These are phyloP conservation scores for Cruciata laevipes DNA, from an alignment of 257 asterid species.

Conservation along the genomic window DNA sequence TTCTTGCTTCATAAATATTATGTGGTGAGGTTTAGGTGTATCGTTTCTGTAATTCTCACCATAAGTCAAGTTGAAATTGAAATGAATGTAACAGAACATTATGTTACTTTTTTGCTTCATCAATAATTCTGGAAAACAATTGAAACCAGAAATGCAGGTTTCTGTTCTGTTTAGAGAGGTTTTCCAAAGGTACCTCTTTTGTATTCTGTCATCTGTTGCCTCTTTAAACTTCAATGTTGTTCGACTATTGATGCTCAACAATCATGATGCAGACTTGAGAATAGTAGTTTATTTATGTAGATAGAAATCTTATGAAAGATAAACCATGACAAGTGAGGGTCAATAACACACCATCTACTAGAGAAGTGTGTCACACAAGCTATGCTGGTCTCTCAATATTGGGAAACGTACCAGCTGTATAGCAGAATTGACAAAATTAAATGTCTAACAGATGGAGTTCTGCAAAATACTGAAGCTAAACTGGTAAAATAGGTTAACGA, in stretches of 20 bases:
- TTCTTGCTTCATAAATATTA: background rate
- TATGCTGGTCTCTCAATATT: background rate
- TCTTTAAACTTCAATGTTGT: background rate
- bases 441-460: background rate
- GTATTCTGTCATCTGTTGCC: background rate
- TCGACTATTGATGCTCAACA: background rate
- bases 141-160: background rate
- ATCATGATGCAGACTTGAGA: background rate
- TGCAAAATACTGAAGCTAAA: background rate
- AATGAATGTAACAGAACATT: background rate
- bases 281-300: background rate
- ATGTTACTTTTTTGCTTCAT: background rate
- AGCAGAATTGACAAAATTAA: background rate
- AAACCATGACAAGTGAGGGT: background rate
- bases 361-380: background rate
- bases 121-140: background rate
- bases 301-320: background rate
- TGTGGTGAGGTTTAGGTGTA: too few relatives aligned
- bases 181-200: background rate
- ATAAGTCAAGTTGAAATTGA: background rate
- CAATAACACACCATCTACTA: background rate
- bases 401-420: background rate
- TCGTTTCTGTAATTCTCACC: too few relatives aligned
- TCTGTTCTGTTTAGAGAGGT: background rate
- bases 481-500: too few relatives aligned